Evolutionary conservation across 1,284 basidiomycete genomes (phyloP).

Genomic region (Microbotryum lychnidis-dioicae): DNA sequence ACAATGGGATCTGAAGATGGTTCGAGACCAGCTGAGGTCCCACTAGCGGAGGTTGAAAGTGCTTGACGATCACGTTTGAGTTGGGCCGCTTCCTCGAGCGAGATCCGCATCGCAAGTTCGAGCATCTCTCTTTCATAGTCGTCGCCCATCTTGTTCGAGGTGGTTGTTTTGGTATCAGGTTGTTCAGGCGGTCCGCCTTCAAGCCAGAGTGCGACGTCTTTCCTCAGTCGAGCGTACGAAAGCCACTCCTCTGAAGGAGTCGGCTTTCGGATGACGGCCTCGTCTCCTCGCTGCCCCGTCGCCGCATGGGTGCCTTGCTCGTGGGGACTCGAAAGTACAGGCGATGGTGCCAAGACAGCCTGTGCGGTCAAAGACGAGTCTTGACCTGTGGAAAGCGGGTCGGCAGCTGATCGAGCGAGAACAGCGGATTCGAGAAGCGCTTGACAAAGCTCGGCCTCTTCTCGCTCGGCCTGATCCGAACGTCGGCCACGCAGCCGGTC

Average conservation of each 20-base stretch:
- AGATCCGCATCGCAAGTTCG: constrained; percentile 22
- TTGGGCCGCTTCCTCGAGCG: constrained; percentile 21
- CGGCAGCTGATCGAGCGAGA: too few species aligned
- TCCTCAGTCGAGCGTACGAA: too few species aligned
- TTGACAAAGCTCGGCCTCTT: constrained; percentile 3
- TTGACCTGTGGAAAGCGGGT: too few species aligned
- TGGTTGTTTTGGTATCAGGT: constrained; percentile 16
- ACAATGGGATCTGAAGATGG: not conserved
- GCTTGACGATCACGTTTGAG: constrained; percentile 1
- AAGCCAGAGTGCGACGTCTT: not conserved
- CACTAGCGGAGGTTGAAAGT: not conserved
- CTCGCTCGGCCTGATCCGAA: not conserved
- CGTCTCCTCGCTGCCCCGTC: not conserved
- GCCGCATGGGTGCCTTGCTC: not conserved
- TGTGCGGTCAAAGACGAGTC: not conserved
- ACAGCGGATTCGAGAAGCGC: constrained; percentile 3
- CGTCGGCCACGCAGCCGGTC: too few species aligned
- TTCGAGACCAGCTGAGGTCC: constrained; percentile 2
- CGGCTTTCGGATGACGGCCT: too few species aligned
- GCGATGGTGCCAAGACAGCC: not conserved
- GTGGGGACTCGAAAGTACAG: not conserved
- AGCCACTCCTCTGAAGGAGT: too few species aligned
- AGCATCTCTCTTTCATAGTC: constrained; percentile 23
- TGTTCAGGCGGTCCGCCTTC: constrained; percentile 11
- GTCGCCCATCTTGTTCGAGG: constrained; percentile 16